A percentile compares a stretch with the other conserved stretches of the same genome.
These are phyloP conservation scores for Malus fusca DNA, from an alignment of 306 rosid genomes.

Conservation along the genomic window DNA sequence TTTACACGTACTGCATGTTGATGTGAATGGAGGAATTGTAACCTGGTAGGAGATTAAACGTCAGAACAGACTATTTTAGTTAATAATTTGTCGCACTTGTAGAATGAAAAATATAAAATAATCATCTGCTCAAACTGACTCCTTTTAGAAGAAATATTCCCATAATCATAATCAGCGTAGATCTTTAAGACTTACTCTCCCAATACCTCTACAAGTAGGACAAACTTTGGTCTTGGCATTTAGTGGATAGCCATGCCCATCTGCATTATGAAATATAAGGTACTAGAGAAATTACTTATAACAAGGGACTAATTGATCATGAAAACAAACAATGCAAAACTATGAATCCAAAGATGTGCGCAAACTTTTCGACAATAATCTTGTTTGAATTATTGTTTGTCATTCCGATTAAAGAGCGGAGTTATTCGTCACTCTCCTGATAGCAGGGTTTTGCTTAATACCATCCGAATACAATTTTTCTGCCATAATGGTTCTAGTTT, in stretches of 20 bases:
- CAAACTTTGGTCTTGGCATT: constrained; percentile 65
- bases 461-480: not conserved
- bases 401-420: not conserved
- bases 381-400: not conserved
- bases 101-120: not conserved
- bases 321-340: not conserved
- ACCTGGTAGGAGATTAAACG: constrained; percentile 44
- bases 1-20: constrained; percentile 81
- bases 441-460: not conserved
- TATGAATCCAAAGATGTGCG: not conserved
- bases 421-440: not conserved
- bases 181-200: constrained; percentile 75
- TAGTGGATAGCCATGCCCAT: constrained; percentile 70
- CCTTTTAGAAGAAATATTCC: constrained; percentile 11
- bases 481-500: not conserved
- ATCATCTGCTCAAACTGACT: constrained; percentile 14
- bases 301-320: not conserved
- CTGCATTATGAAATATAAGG: constrained; percentile 34
- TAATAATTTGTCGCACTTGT: not conserved
- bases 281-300: not conserved
- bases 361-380: not conserved
- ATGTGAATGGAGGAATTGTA: constrained; percentile 89
- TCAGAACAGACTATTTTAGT: constrained; percentile 9
- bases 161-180: constrained; percentile 14
- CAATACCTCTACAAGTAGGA: constrained; percentile 84